phyloP scores from a whole-genome alignment of 352 stramenopile species.

The Peronospora farinosa region DNA sequence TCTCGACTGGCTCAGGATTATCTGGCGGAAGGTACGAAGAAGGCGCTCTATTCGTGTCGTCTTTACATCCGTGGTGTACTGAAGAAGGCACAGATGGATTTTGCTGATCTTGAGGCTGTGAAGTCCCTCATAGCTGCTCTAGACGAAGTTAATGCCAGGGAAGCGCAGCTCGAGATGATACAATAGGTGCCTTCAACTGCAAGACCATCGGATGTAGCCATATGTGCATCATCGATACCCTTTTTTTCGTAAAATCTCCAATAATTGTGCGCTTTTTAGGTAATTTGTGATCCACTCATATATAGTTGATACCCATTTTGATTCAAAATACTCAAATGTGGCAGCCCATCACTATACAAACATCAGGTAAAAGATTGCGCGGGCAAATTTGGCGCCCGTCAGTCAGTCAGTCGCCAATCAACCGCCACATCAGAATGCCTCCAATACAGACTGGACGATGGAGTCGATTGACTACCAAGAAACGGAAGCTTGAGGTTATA shows the following conservation, averaged over 20 bases:
- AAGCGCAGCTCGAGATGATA: constrained; percentile 39
- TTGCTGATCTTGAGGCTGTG: constrained; percentile 42
- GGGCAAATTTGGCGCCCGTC: constrained; percentile 26
- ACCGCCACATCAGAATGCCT: constrained; percentile 15
- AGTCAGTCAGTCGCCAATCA: constrained; percentile 31
- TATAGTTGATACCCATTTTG: constrained; percentile 1
- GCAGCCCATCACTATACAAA: constrained; percentile 14
- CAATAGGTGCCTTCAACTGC: constrained; percentile 3
- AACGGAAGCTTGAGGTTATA: constrained; percentile 22
- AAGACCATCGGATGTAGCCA: constrained; percentile 4
- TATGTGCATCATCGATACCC: too few species aligned
- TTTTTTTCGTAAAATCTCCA: not conserved
- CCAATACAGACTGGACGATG: constrained; percentile 8
- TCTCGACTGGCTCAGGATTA: constrained; percentile 59
- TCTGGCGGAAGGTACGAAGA: constrained; percentile 64
- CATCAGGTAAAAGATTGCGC: constrained; percentile 9
- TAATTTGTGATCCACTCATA: constrained; percentile 5
- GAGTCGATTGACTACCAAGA: constrained; percentile 9
- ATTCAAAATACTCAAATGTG: not conserved
- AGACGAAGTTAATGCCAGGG: constrained; percentile 44
- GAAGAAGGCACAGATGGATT: constrained; percentile 76
- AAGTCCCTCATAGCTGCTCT: constrained; percentile 41
- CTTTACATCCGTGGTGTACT: constrained; percentile 71
- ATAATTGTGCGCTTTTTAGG: constrained; percentile 2
- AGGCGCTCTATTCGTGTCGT: constrained; percentile 66